Percentiles rank a stretch among this genome's conserved stretches.
Conservation (phyloP, 2,329 filamentous ascomycete species). For the Neonectria punicea region DNA sequence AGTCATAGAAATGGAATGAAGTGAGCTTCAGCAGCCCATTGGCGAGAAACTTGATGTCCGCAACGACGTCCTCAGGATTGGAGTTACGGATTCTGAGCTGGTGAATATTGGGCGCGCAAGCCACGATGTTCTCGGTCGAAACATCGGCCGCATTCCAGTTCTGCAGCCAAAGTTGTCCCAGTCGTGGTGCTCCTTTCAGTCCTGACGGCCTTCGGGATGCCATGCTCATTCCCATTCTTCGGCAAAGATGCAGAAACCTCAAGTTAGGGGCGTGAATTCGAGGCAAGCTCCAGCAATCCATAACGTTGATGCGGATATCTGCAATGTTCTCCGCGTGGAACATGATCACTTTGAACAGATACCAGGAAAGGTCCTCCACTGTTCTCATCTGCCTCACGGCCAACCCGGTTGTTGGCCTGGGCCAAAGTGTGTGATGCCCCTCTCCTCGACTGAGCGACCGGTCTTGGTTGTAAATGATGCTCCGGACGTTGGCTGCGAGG, state of each 20-base stretch:
- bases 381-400: no score
- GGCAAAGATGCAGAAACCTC: not conserved
- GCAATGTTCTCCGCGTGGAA: not conserved
- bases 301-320: not conserved
- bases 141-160: not conserved
- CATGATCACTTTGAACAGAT: not conserved
- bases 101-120: not conserved
- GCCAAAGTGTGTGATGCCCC: no score
- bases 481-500: no score
- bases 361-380: no score
- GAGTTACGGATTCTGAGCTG: not conserved
- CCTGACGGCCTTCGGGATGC: not conserved
- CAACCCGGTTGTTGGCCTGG: no score
- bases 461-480: no score
- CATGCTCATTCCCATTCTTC: no score
- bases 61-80: not conserved
- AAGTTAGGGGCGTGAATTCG: not conserved
- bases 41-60: not conserved
- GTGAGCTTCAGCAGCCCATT: not conserved
- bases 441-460: no score
- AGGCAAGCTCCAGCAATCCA: not conserved
- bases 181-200: not conserved
- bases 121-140: not conserved
- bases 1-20: no score
- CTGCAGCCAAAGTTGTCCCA: not conserved